These are phyloP conservation scores for Bretziella fagacearum DNA, from an alignment of 2,329 filamentous ascomycete species.

Conservation along the genomic window DNA sequence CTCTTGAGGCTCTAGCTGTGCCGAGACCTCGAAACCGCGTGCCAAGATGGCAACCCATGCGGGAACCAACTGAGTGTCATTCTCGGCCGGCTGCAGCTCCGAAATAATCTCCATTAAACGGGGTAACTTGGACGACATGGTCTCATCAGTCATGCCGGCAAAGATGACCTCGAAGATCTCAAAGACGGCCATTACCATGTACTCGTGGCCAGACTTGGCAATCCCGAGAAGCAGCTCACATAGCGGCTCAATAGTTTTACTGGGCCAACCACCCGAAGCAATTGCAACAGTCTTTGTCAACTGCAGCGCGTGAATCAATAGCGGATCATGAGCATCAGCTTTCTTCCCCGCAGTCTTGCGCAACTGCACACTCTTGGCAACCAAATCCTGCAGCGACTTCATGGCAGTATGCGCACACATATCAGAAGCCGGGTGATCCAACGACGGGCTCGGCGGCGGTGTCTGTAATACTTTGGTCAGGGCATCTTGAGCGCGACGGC, in stretches of 20 bases:
- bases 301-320: constrained; percentile 79
- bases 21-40: constrained; percentile 82
- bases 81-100: constrained; percentile 77
- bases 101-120: constrained; percentile 80
- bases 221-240: constrained; percentile 82
- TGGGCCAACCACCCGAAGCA: constrained; percentile 87
- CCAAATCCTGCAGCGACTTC: constrained; percentile 60
- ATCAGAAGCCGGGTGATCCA: constrained; percentile 88
- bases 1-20: constrained; percentile 74
- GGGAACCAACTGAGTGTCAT: constrained; percentile 84
- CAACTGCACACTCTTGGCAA: constrained; percentile 41
- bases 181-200: constrained; percentile 89
- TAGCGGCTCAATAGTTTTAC: constrained; percentile 80
- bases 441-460: constrained; percentile 74
- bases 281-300: constrained; percentile 77
- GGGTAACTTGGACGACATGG: constrained; percentile 77
- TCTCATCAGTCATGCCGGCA: constrained; percentile 72
- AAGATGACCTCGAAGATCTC: constrained; percentile 98
- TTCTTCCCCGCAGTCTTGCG: constrained; percentile 45
- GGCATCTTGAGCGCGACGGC: constrained; percentile 84
- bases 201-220: constrained; percentile 79
- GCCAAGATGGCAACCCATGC: constrained; percentile 95
- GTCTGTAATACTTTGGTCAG: constrained; percentile 66
- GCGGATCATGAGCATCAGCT: constrained; percentile 53
- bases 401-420: constrained; percentile 90